Conservation (phyloP, 305 asterid species). For the Fraxinus dipetala region DNA sequence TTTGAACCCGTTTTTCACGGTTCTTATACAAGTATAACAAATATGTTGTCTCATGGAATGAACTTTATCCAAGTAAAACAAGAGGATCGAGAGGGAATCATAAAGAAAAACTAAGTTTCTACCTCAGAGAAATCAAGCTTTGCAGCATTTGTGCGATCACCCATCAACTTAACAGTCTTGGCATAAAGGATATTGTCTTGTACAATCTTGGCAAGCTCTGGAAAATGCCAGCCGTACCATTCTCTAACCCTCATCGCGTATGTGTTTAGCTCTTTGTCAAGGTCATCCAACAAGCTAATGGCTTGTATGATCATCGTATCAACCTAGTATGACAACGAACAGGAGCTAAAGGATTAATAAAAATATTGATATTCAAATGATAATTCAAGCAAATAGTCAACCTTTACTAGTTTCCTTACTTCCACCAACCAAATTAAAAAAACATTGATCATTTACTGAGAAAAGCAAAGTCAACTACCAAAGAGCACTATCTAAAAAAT, state of each 20-base stretch:
- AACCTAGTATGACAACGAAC: constrained; percentile 45
- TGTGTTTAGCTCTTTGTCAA: constrained; percentile 89
- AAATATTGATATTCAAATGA: background rate
- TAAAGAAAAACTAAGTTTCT: background rate
- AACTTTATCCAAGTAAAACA: background rate
- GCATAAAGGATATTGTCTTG: constrained; percentile 80
- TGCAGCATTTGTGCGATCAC: constrained; percentile 76
- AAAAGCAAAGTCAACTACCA: background rate
- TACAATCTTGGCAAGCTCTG: constrained; percentile 89
- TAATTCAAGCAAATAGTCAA: background rate
- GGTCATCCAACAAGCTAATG: constrained; percentile 87
- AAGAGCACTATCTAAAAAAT: background rate
- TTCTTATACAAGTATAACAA: background rate
- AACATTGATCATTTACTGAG: background rate
- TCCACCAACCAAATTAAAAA: background rate
- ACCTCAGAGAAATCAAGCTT: constrained; percentile 93
- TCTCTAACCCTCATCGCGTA: constrained; percentile 98
- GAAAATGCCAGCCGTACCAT: constrained; percentile 99
- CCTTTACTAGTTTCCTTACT: background rate
- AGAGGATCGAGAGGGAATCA: background rate
- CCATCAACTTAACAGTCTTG: constrained; percentile 86
- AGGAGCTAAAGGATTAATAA: background rate
- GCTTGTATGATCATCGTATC: constrained; percentile 98
- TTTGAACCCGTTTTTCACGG: background rate
- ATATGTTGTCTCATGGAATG: background rate